Evolutionary conservation across 129 eudicot species (phyloP).

Genomic region (Ambrosia trifida): DNA sequence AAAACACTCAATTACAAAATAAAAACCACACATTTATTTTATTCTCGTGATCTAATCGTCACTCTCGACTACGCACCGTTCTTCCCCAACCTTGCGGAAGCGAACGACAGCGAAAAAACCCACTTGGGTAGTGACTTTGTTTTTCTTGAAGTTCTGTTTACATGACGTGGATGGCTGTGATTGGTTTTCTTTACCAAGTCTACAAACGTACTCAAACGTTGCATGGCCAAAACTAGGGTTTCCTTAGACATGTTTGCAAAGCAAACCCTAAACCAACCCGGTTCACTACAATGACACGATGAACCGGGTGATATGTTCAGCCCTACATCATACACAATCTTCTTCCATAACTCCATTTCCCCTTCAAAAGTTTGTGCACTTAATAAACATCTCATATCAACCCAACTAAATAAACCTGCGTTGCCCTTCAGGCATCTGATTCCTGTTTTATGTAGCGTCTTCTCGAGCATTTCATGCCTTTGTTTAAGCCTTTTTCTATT

Average conservation of each 20-base stretch:
- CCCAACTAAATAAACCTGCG: slow-evolving; percentile 91
- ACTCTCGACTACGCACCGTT: slow-evolving; percentile 1
- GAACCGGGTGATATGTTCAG: slow-evolving; percentile 92
- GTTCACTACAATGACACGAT: slow-evolving; percentile 88
- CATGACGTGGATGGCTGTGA: slow-evolving; percentile 18
- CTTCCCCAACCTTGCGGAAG: slow-evolving; percentile 50
- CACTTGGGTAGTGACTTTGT: slow-evolving; percentile 67
- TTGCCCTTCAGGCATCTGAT: slow-evolving; percentile 66
- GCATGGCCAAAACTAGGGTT: slow-evolving; percentile 58
- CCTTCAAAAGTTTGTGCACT: slow-evolving; percentile 68
- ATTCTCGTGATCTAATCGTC: not conserved
- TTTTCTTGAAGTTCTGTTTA: slow-evolving; percentile 41
- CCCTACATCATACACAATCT: slow-evolving; percentile 82
- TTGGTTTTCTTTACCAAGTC: slow-evolving; percentile 24
- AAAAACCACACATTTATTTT: slow-evolving; percentile 4
- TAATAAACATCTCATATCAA: slow-evolving; percentile 79
- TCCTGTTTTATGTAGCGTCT: slow-evolving; percentile 55
- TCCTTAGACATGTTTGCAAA: slow-evolving; percentile 90
- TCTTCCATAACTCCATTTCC: slow-evolving; percentile 89
- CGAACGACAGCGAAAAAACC: slow-evolving; percentile 86
- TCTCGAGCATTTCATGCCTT: slow-evolving; percentile 57
- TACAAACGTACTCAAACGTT: slow-evolving; percentile 46
- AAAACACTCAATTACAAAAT: not conserved
- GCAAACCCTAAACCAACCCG: slow-evolving; percentile 97
- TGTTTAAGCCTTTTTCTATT: slow-evolving; percentile 62